A percentile compares a stretch with the other conserved stretches of the same genome.
Evolutionary conservation across 108 stramenopile species (phyloP).

Genomic region (Fragilariopsis cylindrus): DNA sequence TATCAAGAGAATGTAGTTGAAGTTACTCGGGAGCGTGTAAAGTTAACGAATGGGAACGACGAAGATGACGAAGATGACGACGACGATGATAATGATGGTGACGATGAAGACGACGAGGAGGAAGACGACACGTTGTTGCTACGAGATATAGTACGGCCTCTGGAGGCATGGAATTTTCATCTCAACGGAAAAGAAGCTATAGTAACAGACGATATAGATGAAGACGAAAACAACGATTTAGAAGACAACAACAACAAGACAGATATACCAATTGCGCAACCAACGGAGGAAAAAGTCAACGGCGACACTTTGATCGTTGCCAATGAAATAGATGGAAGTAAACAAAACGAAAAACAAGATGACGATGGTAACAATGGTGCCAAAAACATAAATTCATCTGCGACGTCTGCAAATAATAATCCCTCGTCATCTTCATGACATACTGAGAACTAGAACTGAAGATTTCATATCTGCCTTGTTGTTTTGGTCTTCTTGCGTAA

Average conservation of each 20-base stretch:
- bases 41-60: slow-evolving; percentile 16
- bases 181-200: slow-evolving; percentile 73
- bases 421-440: slow-evolving; percentile 1
- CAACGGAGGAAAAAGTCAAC: background rate
- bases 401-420: background rate
- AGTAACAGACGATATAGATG: slow-evolving; percentile 26
- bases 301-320: slow-evolving; percentile 1
- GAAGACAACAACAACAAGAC: slow-evolving; percentile 24
- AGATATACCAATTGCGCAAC: background rate
- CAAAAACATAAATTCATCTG: slow-evolving; percentile 5
- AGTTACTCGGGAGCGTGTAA: slow-evolving; percentile 15
- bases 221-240: slow-evolving; percentile 30
- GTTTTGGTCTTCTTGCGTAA: too few species aligned
- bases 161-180: slow-evolving; percentile 81
- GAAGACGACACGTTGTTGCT: slow-evolving; percentile 61
- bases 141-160: slow-evolving; percentile 70
- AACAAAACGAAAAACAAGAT: slow-evolving; percentile 3
- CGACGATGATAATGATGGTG: slow-evolving; percentile 56
- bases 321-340: slow-evolving; percentile 3
- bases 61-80: slow-evolving; percentile 47
- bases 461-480: too few species aligned
- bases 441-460: background rate
- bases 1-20: slow-evolving; percentile 52
- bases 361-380: background rate
- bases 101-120: slow-evolving; percentile 59